Conservation (phyloP, 768 basidiomycete genomes). For the Psilocybe cubensis region DNA sequence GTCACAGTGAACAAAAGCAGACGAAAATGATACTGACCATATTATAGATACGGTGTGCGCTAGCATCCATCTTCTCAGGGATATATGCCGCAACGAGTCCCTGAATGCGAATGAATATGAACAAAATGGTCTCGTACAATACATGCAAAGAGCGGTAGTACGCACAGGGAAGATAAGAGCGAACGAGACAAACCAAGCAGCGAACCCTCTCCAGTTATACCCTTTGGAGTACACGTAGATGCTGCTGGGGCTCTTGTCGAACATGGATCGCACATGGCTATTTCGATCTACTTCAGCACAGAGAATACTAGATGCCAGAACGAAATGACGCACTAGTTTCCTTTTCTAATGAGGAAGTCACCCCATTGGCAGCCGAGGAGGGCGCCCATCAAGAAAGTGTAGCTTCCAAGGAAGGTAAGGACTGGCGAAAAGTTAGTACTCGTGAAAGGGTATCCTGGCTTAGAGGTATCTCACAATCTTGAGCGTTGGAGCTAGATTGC, state of each 20-base stretch:
- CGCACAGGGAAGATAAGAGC: slow-evolving; percentile 16
- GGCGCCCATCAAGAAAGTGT: slow-evolving; percentile 20
- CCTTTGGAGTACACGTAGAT: slow-evolving; percentile 16
- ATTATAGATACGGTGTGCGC: slow-evolving; percentile 11
- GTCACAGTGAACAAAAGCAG: neutral
- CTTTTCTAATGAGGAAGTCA: slow-evolving; percentile 15
- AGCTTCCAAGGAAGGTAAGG: slow-evolving; percentile 18
- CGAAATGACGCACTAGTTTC: slow-evolving; percentile 12
- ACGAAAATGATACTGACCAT: slow-evolving; percentile 1
- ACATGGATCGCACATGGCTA: slow-evolving; percentile 20
- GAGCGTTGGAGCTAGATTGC: slow-evolving; percentile 7
- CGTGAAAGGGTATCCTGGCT: neutral
- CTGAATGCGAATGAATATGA: neutral
- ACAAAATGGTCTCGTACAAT: neutral
- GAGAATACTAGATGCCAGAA: neutral
- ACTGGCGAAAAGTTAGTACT: neutral
- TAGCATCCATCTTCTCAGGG: slow-evolving; percentile 13
- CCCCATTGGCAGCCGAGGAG: slow-evolving; percentile 21
- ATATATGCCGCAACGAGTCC: slow-evolving; percentile 17
- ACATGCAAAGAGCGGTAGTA: neutral
- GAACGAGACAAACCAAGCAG: slow-evolving; percentile 14
- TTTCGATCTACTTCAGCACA: neutral
- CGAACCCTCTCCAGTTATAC: slow-evolving; percentile 19
- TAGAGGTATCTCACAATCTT: slow-evolving; percentile 4
- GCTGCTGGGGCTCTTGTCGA: slow-evolving; percentile 2